Percentiles rank a stretch among this genome's conserved stretches.
These are phyloP conservation scores for Pueraria montana DNA, from an alignment of 306 rosid genomes.

Conservation along the genomic window DNA sequence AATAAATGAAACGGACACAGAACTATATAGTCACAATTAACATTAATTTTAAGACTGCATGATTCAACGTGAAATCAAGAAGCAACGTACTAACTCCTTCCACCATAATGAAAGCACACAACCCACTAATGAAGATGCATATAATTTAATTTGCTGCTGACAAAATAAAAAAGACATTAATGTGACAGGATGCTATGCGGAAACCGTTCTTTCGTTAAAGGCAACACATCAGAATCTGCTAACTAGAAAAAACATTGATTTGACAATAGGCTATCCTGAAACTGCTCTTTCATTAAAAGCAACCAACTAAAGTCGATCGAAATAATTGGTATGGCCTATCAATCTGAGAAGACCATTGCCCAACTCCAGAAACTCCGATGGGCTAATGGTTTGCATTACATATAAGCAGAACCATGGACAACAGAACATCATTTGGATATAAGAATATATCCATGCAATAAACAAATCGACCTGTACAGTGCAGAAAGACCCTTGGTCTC, in stretches of 20 bases:
- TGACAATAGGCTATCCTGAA: constrained; percentile 31
- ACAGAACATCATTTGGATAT: constrained; percentile 59
- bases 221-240: constrained; percentile 16
- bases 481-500: constrained; percentile 55
- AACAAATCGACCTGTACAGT: constrained; percentile 74
- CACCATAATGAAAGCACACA: background rate
- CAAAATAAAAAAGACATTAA: constrained; percentile 5
- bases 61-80: background rate
- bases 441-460: constrained; percentile 60
- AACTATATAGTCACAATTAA: too few relatives aligned
- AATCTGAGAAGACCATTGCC: constrained; percentile 41
- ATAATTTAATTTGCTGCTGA: background rate
- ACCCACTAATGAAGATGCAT: background rate
- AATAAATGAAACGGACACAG: too few relatives aligned
- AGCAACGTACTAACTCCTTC: background rate
- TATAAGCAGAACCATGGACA: constrained; percentile 48
- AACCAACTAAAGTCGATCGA: constrained; percentile 34
- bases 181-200: background rate
- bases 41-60: background rate
- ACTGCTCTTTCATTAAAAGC: constrained; percentile 39
- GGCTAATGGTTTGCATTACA: constrained; percentile 46
- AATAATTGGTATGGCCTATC: constrained; percentile 48
- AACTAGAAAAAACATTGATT: background rate
- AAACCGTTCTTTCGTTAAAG: constrained; percentile 11
- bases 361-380: constrained; percentile 39